phyloP scores from a whole-genome alignment of 257 asterid genomes.

The Fraxinus quadrangulata region DNA sequence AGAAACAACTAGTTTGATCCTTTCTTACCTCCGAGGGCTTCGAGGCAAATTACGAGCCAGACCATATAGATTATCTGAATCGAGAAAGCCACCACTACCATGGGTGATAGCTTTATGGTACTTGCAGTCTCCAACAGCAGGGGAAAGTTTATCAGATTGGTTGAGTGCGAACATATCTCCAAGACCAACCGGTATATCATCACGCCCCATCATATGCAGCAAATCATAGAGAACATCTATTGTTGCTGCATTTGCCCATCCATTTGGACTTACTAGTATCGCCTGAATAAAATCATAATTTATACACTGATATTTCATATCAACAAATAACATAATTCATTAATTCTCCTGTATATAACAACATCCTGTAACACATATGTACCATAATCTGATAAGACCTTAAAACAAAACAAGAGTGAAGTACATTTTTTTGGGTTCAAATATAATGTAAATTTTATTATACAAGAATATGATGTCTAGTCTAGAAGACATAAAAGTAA shows the following conservation, averaged over 20 bases:
- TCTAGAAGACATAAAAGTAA: background rate
- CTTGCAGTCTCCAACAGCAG: conserved; percentile 77
- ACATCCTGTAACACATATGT: no score
- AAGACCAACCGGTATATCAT: conserved; percentile 77
- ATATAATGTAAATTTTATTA: background rate
- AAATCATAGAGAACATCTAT: conserved; percentile 76
- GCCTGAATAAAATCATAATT: conserved; percentile 46
- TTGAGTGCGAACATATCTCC: conserved; percentile 68
- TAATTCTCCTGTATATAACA: no score
- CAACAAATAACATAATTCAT: no score
- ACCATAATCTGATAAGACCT: no score
- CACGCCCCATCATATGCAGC: conserved; percentile 96
- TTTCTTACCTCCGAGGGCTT: conserved; percentile 71
- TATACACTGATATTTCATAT: background rate
- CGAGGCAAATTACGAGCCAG: conserved; percentile 77
- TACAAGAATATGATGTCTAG: background rate
- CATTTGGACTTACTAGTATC: conserved; percentile 71
- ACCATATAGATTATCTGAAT: conserved; percentile 84
- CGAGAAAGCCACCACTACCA: conserved; percentile 81
- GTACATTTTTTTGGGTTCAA: background rate
- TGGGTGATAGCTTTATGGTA: conserved; percentile 73
- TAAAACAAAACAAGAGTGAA: background rate
- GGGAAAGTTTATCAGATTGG: conserved; percentile 48
- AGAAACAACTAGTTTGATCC: no score
- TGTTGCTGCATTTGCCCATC: conserved; percentile 92